phyloP scores from a whole-genome alignment of 805 yeast genomes.

The Metschnikowia baotianmanensis region DNA sequence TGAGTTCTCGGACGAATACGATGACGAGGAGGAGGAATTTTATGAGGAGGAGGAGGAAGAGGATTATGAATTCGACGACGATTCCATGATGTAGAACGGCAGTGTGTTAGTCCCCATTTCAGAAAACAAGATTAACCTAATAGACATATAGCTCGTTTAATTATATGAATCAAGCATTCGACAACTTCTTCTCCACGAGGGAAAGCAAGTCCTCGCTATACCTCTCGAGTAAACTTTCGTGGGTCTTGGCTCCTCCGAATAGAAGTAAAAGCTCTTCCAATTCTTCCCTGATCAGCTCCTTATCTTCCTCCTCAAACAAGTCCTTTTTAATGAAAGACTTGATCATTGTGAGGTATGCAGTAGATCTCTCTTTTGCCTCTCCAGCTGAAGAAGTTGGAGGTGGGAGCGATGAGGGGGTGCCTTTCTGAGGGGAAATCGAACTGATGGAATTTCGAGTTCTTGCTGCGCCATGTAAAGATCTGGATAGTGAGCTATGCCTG shows the following conservation, averaged over 20 bases:
- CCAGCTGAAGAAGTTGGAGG: slow-evolving; percentile 6
- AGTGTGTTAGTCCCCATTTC: neutral
- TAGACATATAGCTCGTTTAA: neutral
- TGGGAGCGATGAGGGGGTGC: slow-evolving; percentile 5
- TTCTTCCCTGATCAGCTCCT: slow-evolving; percentile 18
- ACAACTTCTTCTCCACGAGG: slow-evolving; percentile 27
- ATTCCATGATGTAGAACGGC: neutral
- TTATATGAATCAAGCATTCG: neutral
- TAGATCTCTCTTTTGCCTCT: slow-evolving; percentile 16
- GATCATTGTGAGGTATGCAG: slow-evolving; percentile 15
- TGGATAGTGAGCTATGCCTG: slow-evolving; percentile 1
- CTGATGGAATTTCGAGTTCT: neutral
- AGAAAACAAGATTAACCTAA: neutral
- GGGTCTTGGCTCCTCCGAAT: slow-evolving; percentile 18
- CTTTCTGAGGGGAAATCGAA: slow-evolving; percentile 1
- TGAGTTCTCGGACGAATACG: slow-evolving; percentile 9
- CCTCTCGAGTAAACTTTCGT: slow-evolving; percentile 28
- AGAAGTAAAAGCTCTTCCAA: slow-evolving; percentile 20
- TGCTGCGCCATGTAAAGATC: slow-evolving; percentile 6
- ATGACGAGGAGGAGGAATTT: slow-evolving; percentile 3
- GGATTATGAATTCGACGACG: slow-evolving; percentile 4
- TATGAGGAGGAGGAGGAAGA: slow-evolving; percentile 10
- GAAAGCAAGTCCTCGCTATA: slow-evolving; percentile 39
- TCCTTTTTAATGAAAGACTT: slow-evolving; percentile 15
- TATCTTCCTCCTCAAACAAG: slow-evolving; percentile 14